A percentile compares a stretch with the other conserved stretches of the same genome.
Evolutionary conservation across 495 filamentous ascomycete genomes (phyloP).

Genomic region (Lichenothelia convexa): DNA sequence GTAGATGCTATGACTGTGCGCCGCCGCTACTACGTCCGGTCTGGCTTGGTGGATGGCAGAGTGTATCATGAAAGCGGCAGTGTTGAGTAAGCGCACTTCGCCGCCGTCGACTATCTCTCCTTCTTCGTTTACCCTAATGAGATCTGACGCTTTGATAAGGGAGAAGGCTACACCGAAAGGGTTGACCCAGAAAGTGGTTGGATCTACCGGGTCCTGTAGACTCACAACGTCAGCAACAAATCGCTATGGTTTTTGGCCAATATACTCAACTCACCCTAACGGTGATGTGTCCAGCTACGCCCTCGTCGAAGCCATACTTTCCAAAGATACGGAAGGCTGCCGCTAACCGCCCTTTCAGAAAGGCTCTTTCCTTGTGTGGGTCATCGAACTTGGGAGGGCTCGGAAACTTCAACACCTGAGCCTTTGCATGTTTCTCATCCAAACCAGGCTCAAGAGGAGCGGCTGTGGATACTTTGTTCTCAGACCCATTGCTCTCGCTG

Average conservation of each 20-base stretch:
- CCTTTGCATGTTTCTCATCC: background rate
- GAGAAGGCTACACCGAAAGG: slow-evolving; percentile 58
- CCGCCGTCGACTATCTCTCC: slow-evolving; percentile 56
- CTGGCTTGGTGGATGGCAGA: slow-evolving; percentile 42
- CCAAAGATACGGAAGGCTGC: slow-evolving; percentile 54
- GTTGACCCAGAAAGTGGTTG: slow-evolving; percentile 60
- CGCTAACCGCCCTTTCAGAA: slow-evolving; percentile 46
- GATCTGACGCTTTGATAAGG: slow-evolving; percentile 47
- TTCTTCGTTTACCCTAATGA: slow-evolving; percentile 48
- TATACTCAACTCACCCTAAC: slow-evolving; percentile 8
- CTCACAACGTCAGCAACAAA: no score
- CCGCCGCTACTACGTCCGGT: slow-evolving; percentile 54
- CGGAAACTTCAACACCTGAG: slow-evolving; percentile 10
- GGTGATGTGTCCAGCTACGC: slow-evolving; percentile 25
- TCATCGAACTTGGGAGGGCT: slow-evolving; percentile 37
- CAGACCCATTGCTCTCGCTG: slow-evolving; percentile 1
- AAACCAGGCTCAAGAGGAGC: slow-evolving; percentile 3
- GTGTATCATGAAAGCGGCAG: slow-evolving; percentile 34
- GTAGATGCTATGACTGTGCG: slow-evolving; percentile 54
- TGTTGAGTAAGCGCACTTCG: slow-evolving; percentile 40
- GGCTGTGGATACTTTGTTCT: slow-evolving; percentile 1
- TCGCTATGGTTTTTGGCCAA: background rate
- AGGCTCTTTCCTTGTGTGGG: slow-evolving; percentile 42
- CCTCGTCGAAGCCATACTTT: slow-evolving; percentile 46
- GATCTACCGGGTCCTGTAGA: slow-evolving; percentile 44